A percentile compares a stretch with the other conserved stretches of the same genome.
Evolutionary conservation across 768 basidiomycete genomes (phyloP).

Genomic region (Hypholoma fasciculare): DNA sequence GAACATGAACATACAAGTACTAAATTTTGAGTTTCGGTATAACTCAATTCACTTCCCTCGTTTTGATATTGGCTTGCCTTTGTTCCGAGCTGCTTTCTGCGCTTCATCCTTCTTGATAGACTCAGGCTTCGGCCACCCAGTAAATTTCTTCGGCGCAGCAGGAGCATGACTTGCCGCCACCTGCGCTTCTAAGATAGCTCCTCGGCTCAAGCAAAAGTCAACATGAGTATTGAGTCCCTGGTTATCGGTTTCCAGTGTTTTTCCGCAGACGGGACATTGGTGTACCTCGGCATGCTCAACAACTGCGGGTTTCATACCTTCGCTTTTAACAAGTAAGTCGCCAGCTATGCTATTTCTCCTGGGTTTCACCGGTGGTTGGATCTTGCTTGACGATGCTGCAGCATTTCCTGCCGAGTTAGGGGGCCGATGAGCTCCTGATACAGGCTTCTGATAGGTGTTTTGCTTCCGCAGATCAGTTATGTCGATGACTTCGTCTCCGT

Average conservation of each 20-base stretch:
- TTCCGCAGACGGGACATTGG: conserved; percentile 73
- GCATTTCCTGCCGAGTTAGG: conserved; percentile 1
- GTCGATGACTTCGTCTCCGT: conserved; percentile 20
- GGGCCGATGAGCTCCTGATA: conserved; percentile 13
- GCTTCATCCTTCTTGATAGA: conserved; percentile 9
- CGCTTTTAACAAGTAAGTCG: too few species aligned
- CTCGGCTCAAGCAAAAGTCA: conserved; percentile 84
- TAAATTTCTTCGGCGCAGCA: conserved; percentile 10
- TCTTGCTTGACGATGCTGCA: conserved; percentile 12
- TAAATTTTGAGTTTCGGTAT: background rate
- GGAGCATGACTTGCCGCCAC: conserved; percentile 28
- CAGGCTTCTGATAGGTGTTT: background rate
- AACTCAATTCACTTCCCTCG: conserved; percentile 7
- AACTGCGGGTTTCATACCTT: background rate
- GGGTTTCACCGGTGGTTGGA: background rate
- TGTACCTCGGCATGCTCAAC: conserved; percentile 28
- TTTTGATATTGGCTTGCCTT: conserved; percentile 13
- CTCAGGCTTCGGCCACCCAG: conserved; percentile 19
- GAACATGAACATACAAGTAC: conserved; percentile 3
- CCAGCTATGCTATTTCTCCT: too few species aligned
- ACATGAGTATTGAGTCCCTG: conserved; percentile 82
- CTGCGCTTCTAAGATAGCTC: conserved; percentile 75
- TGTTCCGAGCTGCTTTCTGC: conserved; percentile 2
- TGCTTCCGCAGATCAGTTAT: conserved; percentile 4
- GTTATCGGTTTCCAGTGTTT: conserved; percentile 68